phyloP scores from a whole-genome alignment of 306 rosid genomes.

The Castanea crenata region DNA sequence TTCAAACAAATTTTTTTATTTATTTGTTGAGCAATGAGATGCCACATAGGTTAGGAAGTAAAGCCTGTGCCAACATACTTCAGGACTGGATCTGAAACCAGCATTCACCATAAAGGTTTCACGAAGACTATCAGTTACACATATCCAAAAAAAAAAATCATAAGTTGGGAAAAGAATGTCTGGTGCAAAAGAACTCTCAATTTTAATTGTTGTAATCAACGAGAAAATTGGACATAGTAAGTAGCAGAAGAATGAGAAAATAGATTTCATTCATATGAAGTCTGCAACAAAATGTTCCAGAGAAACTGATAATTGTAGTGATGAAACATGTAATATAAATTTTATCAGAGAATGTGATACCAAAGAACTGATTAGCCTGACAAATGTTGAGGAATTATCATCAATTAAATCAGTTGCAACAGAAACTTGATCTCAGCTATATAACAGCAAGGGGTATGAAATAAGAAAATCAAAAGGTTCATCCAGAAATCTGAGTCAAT shows the following conservation, averaged over 20 bases:
- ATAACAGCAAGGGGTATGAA: not conserved
- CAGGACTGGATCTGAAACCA: no score
- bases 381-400: not conserved
- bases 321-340: not conserved
- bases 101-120: no score
- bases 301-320: not conserved
- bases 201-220: not conserved
- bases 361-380: not conserved
- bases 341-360: not conserved
- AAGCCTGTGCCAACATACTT: no score
- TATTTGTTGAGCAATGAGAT: no score
- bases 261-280: not conserved
- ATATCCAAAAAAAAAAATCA: not conserved
- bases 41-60: no score
- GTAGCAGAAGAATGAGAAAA: not conserved
- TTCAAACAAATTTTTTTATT: no score
- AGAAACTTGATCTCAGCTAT: not conserved
- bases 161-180: not conserved
- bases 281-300: not conserved
- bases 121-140: not conserved
- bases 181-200: not conserved
- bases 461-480: not conserved
- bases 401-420: not conserved
- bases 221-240: not conserved
- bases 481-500: constrained; percentile 8